A percentile compares a stretch with the other conserved stretches of the same genome.
Conservation (phyloP, 2,329 filamentous ascomycete species). For the Cryphonectria nitschkei region DNA sequence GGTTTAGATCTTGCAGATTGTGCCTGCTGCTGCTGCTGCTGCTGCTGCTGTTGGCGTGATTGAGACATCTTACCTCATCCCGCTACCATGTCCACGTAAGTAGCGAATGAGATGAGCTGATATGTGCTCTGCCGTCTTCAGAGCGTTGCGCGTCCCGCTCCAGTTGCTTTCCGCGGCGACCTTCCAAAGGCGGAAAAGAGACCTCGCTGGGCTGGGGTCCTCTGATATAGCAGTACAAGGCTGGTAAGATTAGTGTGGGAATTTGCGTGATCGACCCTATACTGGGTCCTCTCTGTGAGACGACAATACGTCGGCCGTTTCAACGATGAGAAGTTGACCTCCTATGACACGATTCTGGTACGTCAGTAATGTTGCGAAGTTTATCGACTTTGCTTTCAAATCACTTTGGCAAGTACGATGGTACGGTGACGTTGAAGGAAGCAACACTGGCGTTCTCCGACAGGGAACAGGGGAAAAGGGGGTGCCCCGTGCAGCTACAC, state of each 20-base stretch:
- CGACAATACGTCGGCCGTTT: background rate
- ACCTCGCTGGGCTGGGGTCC: background rate
- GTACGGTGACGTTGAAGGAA: background rate
- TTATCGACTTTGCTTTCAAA: background rate
- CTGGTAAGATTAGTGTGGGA: background rate
- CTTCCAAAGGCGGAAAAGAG: conserved; percentile 23
- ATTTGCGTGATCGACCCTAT: background rate
- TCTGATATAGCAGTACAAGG: background rate
- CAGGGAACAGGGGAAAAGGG: conserved; percentile 1
- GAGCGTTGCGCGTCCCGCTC: conserved; percentile 18
- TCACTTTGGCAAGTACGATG: background rate
- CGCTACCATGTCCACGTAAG: background rate
- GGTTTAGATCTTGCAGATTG: conserved; percentile 34
- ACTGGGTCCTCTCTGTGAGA: background rate
- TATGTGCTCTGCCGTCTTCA: background rate
- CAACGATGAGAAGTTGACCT: background rate
- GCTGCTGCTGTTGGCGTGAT: conserved; percentile 48
- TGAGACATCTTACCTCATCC: conserved; percentile 42
- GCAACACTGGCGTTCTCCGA: background rate
- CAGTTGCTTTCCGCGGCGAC: conserved; percentile 10
- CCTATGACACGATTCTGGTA: background rate
- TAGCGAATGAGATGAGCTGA: conserved; percentile 1
- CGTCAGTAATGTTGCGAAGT: background rate
- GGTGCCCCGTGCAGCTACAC: background rate
- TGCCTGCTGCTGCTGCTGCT: conserved; percentile 43